Base-by-base conservation (phyloP, 768 basidiomycete genomes). In the Austroboletus festivus region DNA sequence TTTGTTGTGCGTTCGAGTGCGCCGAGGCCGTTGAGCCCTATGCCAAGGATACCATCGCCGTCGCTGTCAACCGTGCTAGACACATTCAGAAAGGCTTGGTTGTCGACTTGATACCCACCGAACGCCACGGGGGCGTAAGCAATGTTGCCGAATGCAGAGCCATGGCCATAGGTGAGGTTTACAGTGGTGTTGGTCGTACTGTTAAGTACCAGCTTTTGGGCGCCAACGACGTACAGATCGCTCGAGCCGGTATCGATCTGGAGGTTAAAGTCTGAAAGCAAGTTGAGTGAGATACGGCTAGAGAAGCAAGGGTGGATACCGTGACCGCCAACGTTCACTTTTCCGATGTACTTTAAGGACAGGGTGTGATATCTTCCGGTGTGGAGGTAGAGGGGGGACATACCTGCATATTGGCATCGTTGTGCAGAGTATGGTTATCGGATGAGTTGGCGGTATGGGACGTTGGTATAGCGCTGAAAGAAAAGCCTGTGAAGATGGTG, bases 151-250 rank as follows among this genome's bases (percentile, higher is more conserved):
- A 47, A 53, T 0, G 70, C 71, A 15, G 59, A 60, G 15, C 74
- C 75, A n/a, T 67, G 56, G 18, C 72, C 74, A 51, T 72, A 76
- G 18, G 65, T 63, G 30, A 68, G 55, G 39, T 62, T 61, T 1
- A 65, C 54, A 23, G 57, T 51, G 11, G 68, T 57, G 38, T 63
- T 58, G 12, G 73, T 70, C 24, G 53, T 45, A n/a, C 60, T 61
- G 26, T 60, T 59, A 10, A 70, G 42, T 6, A 64, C 47, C 11
- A 72, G 47, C 5, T 55, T 65, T 46, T 55, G 45, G 40, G 30
- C 24, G 21, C 33, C 20, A 19, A 41, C 16, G 20, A 65, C 53
- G 64, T 64, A 68, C 38, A 65, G 55, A 42, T 65, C 66, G 44
- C 64, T 65, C 39, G 64, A 65, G 26, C 64, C 64, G 0, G 66